These are phyloP conservation scores for Westerdykella sp. DNA, from an alignment of 2,329 filamentous ascomycete species.

Conservation along the genomic window DNA sequence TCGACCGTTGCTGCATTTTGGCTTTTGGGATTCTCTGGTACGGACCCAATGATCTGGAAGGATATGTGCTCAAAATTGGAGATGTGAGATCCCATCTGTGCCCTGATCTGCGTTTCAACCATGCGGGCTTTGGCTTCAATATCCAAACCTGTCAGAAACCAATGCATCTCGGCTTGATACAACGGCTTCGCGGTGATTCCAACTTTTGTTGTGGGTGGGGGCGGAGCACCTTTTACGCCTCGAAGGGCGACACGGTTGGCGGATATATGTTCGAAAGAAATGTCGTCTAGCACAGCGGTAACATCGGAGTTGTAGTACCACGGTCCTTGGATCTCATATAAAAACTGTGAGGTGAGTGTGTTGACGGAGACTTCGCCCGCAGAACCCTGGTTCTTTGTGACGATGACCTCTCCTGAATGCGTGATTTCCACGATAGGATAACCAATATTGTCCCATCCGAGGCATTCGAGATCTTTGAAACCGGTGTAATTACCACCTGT, in stretches of 20 bases:
- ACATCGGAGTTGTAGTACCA: slow-evolving; percentile 55
- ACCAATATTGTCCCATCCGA: slow-evolving; percentile 29
- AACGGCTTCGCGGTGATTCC: slow-evolving; percentile 42
- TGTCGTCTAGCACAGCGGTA: slow-evolving; percentile 46
- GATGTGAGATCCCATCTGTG: slow-evolving; percentile 33
- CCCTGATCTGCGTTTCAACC: slow-evolving; percentile 35
- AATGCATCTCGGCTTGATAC: slow-evolving; percentile 44
- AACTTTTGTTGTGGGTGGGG: slow-evolving; percentile 36
- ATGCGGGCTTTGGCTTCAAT: slow-evolving; percentile 41
- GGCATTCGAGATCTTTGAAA: slow-evolving; percentile 35
- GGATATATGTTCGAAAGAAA: slow-evolving; percentile 48
- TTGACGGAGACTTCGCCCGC: slow-evolving; percentile 41
- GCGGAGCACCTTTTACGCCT: slow-evolving; percentile 31
- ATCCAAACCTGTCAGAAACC: slow-evolving; percentile 42
- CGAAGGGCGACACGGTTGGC: slow-evolving; percentile 46
- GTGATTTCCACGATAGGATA: slow-evolving; percentile 30
- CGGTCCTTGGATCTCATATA: slow-evolving; percentile 41
- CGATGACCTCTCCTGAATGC: slow-evolving; percentile 17
- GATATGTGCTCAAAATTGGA: slow-evolving; percentile 32
- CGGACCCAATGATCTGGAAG: slow-evolving; percentile 37
- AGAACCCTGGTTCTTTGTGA: slow-evolving; percentile 28
- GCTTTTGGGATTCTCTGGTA: slow-evolving; percentile 36
- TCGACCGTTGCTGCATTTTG: slow-evolving; percentile 47
- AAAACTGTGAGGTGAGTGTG: slow-evolving; percentile 48
- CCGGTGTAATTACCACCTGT: slow-evolving; percentile 42